A percentile compares a stretch with the other conserved stretches of the same genome.
These are phyloP conservation scores for Picea glauca DNA, from an alignment of 75 land plant genomes.

Conservation along the genomic window DNA sequence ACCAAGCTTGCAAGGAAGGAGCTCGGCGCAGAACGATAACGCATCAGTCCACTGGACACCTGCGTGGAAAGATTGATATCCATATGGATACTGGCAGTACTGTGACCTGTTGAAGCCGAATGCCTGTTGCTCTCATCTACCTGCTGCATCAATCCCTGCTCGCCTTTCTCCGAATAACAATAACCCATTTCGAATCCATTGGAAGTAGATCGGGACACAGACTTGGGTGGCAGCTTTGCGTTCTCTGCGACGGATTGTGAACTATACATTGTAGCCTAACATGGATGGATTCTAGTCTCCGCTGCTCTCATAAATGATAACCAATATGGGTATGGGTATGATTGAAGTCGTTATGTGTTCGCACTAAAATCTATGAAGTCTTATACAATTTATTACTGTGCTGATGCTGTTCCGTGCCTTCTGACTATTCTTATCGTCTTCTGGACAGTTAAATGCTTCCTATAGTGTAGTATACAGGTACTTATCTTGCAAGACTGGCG, in stretches of 20 bases:
- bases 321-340: neutral
- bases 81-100: neutral
- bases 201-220: neutral
- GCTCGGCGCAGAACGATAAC: slow-evolving; percentile 8
- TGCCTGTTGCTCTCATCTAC: neutral
- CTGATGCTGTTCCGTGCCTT: slow-evolving; percentile 1
- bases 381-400: neutral
- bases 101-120: neutral
- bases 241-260: neutral
- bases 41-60: slow-evolving; percentile 1
- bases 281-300: neutral
- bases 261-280: slow-evolving; percentile 3
- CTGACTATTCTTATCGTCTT: slow-evolving; percentile 8
- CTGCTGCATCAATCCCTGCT: slow-evolving; percentile 1
- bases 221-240: slow-evolving; percentile 5
- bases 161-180: neutral
- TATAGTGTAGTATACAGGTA: neutral
- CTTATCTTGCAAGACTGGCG: neutral
- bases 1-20: slow-evolving; percentile 6
- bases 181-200: no score
- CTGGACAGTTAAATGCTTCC: neutral
- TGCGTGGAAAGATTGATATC: neutral
- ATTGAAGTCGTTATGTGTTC: neutral
- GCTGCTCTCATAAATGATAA: neutral
- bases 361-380: slow-evolving; percentile 12